These are phyloP conservation scores for Leishmania lainsoni DNA, from an alignment of 208 protist genomes.

Conservation along the genomic window DNA sequence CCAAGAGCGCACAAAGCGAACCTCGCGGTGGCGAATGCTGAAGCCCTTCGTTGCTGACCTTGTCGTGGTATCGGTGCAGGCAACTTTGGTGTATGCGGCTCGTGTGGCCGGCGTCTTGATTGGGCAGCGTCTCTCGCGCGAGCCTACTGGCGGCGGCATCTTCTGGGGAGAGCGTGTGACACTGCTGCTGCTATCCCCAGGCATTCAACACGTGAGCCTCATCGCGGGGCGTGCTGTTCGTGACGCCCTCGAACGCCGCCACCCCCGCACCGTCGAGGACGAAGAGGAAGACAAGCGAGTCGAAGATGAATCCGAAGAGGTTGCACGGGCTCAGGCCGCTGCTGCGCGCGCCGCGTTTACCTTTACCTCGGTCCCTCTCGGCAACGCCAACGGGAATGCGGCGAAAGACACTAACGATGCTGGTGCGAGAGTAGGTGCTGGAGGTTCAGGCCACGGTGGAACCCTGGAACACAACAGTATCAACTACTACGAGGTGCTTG, in stretches of 20 bases:
- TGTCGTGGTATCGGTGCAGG: slow-evolving; percentile 25
- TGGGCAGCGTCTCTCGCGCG: slow-evolving; percentile 26
- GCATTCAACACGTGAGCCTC: slow-evolving; percentile 29
- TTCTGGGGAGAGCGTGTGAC: slow-evolving; percentile 64
- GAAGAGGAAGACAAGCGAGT: slow-evolving; percentile 44
- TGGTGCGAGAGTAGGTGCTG: neutral
- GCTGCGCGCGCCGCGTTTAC: slow-evolving; percentile 9
- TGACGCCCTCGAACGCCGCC: slow-evolving; percentile 32
- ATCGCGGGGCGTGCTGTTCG: slow-evolving; percentile 12
- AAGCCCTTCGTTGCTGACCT: slow-evolving; percentile 39
- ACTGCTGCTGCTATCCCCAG: slow-evolving; percentile 28
- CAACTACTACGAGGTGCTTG: slow-evolving; percentile 68
- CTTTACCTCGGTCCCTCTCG: slow-evolving; percentile 18
- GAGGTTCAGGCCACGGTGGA: neutral
- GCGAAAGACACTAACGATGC: neutral
- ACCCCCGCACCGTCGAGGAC: slow-evolving; percentile 60
- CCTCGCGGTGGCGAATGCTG: slow-evolving; percentile 61
- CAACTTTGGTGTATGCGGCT: slow-evolving; percentile 25
- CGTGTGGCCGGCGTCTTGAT: slow-evolving; percentile 44
- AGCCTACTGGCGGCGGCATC: slow-evolving; percentile 40
- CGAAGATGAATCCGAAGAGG: slow-evolving; percentile 52
- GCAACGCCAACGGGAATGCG: slow-evolving; percentile 7
- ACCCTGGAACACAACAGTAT: neutral
- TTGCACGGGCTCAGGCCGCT: slow-evolving; percentile 20
- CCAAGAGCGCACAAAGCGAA: slow-evolving; percentile 33